phyloP scores from a whole-genome alignment of 2,329 filamentous ascomycete species.

The Cytospora piceicola region DNA sequence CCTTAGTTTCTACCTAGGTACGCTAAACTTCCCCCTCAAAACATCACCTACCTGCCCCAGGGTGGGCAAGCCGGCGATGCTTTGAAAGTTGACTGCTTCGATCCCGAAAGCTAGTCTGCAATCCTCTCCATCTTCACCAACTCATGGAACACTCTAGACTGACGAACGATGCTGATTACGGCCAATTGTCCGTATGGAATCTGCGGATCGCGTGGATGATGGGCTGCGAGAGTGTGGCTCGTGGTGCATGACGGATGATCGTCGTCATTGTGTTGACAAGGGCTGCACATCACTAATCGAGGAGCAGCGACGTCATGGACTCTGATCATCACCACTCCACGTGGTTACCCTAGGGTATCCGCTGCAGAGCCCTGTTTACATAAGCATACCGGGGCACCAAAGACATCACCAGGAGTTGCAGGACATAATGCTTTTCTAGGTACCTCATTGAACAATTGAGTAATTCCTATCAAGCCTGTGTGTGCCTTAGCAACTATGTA shows the following conservation, averaged over 20 bases:
- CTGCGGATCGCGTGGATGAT: not conserved
- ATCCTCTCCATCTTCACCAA: not conserved
- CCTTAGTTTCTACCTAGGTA: not conserved
- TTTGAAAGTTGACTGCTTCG: not conserved
- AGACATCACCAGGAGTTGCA: too few species aligned
- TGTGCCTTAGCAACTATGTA: too few species aligned
- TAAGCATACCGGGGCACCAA: too few species aligned
- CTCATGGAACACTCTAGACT: not conserved
- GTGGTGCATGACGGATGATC: conserved; percentile 3
- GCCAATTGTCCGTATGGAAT: not conserved
- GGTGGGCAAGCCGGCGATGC: not conserved
- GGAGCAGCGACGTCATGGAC: conserved; percentile 14
- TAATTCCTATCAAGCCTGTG: too few species aligned
- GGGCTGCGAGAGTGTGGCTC: not conserved
- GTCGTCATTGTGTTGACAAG: conserved; percentile 6
- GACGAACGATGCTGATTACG: not conserved
- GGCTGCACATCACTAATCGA: not conserved
- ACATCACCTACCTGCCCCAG: too few species aligned
- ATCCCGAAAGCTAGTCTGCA: not conserved
- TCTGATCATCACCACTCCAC: not conserved
- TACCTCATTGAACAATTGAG: too few species aligned
- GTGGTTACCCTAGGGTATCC: too few species aligned
- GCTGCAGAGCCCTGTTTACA: not conserved
- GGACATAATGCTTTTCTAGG: too few species aligned
- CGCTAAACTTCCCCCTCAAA: too few species aligned